Conservation (phyloP, 371 early-diverging fungal species). For the Apophysomyces elegans region DNA sequence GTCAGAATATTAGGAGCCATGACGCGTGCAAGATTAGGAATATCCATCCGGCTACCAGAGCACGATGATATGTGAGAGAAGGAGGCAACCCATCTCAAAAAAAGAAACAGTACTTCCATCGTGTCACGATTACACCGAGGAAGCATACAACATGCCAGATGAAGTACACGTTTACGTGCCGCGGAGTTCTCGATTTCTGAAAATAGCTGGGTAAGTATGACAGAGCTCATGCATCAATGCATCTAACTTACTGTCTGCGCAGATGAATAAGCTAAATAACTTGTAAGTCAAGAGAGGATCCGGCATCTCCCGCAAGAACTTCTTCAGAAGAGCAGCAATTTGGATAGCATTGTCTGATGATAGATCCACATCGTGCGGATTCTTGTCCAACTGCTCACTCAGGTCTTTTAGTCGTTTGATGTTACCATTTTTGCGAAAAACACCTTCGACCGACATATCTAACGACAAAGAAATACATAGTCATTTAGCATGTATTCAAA, state of each 20-base stretch:
- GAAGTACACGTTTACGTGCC: slow-evolving; percentile 69
- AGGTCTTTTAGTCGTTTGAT: slow-evolving; percentile 85
- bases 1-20: slow-evolving; percentile 94
- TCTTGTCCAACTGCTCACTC: slow-evolving; percentile 78
- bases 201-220: not conserved
- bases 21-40: slow-evolving; percentile 92
- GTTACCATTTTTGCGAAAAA: slow-evolving; percentile 97
- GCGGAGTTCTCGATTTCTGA: slow-evolving; percentile 54
- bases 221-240: not conserved
- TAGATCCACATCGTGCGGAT: slow-evolving; percentile 74
- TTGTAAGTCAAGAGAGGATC: slow-evolving; percentile 94
- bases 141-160: slow-evolving; percentile 82
- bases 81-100: slow-evolving; percentile 84
- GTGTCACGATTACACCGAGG: slow-evolving; percentile 92
- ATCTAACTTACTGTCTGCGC: slow-evolving; percentile 60
- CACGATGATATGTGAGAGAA: slow-evolving; percentile 76
- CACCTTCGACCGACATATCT: slow-evolving; percentile 93
- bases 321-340: slow-evolving; percentile 93
- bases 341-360: slow-evolving; percentile 84
- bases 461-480: slow-evolving; percentile 4
- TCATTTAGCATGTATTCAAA: not conserved
- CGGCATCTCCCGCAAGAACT: slow-evolving; percentile 92
- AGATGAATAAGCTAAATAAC: slow-evolving; percentile 82
- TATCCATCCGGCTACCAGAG: slow-evolving; percentile 91
- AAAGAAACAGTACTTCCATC: slow-evolving; percentile 84